Evolutionary conservation across 2,329 filamentous ascomycete species (phyloP).

Genomic region (Venturia nashicola): DNA sequence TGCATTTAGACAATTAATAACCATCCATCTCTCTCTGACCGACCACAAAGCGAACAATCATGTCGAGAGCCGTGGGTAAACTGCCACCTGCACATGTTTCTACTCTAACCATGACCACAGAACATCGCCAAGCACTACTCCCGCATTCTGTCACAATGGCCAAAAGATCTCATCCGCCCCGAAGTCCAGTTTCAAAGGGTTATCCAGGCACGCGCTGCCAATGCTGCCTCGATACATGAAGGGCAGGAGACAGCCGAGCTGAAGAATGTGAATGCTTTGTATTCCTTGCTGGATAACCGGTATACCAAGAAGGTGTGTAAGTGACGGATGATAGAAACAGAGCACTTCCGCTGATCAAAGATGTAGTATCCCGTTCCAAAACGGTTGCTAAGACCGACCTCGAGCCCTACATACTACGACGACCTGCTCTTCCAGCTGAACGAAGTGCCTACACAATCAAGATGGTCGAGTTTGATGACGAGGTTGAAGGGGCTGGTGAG

Average conservation of each 20-base stretch:
- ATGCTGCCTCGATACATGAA: not conserved
- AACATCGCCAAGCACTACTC: conserved; percentile 34
- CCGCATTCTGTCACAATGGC: conserved; percentile 37
- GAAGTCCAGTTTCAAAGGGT: conserved; percentile 32
- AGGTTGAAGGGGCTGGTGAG: conserved; percentile 28
- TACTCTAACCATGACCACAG: conserved; percentile 11
- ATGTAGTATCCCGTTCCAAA: conserved; percentile 33
- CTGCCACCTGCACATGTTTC: not conserved
- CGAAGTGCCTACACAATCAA: conserved; percentile 38
- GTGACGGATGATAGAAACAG: not conserved
- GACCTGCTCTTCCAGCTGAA: conserved; percentile 39
- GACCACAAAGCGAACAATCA: not conserved
- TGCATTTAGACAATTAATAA: not conserved
- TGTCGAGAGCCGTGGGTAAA: not conserved
- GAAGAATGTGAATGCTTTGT: conserved; percentile 44
- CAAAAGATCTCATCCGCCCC: conserved; percentile 37
- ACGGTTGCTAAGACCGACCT: conserved; percentile 35
- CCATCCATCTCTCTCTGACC: too few species aligned
- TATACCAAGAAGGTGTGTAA: conserved; percentile 32
- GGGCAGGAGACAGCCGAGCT: conserved; percentile 22
- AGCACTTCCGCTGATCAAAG: conserved; percentile 4
- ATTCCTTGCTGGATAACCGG: conserved; percentile 46
- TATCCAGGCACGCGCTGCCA: conserved; percentile 28
- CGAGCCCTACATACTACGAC: conserved; percentile 40
- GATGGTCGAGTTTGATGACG: conserved; percentile 32